Evolutionary conservation across 2,329 filamentous ascomycete species (phyloP).

Genomic region (Diaporthe eres): DNA sequence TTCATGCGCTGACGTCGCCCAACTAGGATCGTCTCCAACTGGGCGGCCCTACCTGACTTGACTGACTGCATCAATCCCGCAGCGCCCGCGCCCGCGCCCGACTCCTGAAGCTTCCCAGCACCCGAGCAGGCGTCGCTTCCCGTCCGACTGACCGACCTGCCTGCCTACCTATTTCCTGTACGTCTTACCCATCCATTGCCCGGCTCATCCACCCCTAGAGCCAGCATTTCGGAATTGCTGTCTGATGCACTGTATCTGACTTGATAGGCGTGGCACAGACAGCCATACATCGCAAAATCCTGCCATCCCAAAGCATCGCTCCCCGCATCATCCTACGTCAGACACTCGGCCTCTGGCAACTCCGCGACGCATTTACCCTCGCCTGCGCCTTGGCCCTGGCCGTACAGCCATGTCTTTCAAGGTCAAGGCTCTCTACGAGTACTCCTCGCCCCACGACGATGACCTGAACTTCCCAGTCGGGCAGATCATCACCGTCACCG

Average conservation of each 20-base stretch:
- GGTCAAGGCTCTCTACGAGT: constrained; percentile 97
- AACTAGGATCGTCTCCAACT: constrained; percentile 55
- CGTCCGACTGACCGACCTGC: constrained; percentile 19
- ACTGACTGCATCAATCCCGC: constrained; percentile 27
- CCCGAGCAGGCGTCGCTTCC: constrained; percentile 31
- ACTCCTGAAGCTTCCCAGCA: constrained; percentile 36
- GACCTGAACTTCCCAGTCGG: constrained; percentile 89
- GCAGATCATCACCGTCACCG: constrained; percentile 94
- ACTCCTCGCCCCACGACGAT: constrained; percentile 92
- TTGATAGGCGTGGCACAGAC: constrained; percentile 8
- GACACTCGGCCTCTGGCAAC: constrained; percentile 26
- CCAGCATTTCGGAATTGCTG: constrained; percentile 14
- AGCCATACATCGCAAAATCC: background rate
- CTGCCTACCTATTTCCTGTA: constrained; percentile 5
- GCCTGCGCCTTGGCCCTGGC: constrained; percentile 39
- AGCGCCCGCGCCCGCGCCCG: constrained; percentile 23
- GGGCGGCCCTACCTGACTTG: constrained; percentile 52
- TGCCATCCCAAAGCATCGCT: constrained; percentile 16
- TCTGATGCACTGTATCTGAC: constrained; percentile 3
- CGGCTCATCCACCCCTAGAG: constrained; percentile 15
- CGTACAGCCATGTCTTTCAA: constrained; percentile 82
- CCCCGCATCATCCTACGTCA: constrained; percentile 33
- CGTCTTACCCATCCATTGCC: background rate
- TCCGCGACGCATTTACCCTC: constrained; percentile 23
- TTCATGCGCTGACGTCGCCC: constrained; percentile 67